These are phyloP conservation scores for Xylaria sp. DNA, from an alignment of 2,329 filamentous ascomycete genomes.

Conservation along the genomic window DNA sequence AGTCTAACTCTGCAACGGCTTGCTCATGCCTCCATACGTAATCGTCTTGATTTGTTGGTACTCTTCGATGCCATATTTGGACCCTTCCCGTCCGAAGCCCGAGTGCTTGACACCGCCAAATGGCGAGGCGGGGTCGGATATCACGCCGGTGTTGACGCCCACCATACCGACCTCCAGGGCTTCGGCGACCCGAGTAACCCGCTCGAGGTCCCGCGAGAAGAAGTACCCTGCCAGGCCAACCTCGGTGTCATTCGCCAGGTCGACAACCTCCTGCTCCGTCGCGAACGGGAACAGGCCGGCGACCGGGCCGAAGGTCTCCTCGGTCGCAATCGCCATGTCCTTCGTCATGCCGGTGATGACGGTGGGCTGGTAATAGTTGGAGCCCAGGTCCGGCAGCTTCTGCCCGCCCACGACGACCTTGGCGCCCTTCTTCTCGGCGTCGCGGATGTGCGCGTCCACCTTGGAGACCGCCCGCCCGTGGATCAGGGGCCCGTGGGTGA, in stretches of 20 bases:
- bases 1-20: conserved; percentile 52
- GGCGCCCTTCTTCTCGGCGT: conserved; percentile 77
- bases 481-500: conserved; percentile 82
- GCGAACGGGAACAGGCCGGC: conserved; percentile 88
- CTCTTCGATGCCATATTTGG: conserved; percentile 75
- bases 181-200: conserved; percentile 66
- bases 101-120: conserved; percentile 85
- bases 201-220: conserved; percentile 68
- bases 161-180: conserved; percentile 85
- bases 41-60: conserved; percentile 73
- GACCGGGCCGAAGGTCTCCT: conserved; percentile 96
- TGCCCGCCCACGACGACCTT: conserved; percentile 76
- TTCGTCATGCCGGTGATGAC: conserved; percentile 84
- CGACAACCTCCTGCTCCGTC: conserved; percentile 85
- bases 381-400: conserved; percentile 71
- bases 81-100: conserved; percentile 79
- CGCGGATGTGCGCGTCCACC: conserved; percentile 77
- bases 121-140: conserved; percentile 59
- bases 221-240: conserved; percentile 96
- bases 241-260: conserved; percentile 77
- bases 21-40: conserved; percentile 57
- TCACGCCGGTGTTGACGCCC: conserved; percentile 76
- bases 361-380: conserved; percentile 88
- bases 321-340: conserved; percentile 80
- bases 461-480: conserved; percentile 81